phyloP scores from a whole-genome alignment of 2,329 filamentous ascomycete genomes.

The Cordyceps cicadae region DNA sequence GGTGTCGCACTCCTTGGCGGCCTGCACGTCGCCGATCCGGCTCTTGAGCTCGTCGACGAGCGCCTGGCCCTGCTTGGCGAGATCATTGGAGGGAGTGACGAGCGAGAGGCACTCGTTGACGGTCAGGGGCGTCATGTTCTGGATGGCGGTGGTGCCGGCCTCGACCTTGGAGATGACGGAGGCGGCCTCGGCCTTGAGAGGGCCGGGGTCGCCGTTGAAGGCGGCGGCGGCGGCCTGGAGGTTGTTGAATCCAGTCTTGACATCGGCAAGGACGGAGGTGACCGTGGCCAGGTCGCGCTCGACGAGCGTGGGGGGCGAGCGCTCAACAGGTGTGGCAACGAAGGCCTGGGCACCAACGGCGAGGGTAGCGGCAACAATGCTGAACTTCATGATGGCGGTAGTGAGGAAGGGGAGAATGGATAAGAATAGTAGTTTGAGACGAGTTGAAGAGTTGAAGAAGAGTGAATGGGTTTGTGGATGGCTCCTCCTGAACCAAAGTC shows the following conservation, averaged over 20 bases:
- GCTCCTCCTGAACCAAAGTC: background rate
- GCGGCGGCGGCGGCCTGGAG: conserved; percentile 5
- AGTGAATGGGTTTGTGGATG: background rate
- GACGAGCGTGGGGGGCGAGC: conserved; percentile 6
- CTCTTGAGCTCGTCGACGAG: conserved; percentile 8
- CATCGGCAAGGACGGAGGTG: conserved; percentile 12
- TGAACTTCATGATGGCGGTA: conserved; percentile 10
- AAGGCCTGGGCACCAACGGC: conserved; percentile 9
- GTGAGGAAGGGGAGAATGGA: background rate
- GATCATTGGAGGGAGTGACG: conserved; percentile 8
- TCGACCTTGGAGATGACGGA: conserved; percentile 10
- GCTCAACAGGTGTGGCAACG: conserved; percentile 8
- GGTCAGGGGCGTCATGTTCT: conserved; percentile 12
- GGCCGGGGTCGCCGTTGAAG: conserved; percentile 12
- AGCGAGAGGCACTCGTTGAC: conserved; percentile 11
- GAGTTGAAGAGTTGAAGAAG: background rate
- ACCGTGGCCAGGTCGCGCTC: conserved; percentile 13
- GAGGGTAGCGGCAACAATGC: conserved; percentile 9
- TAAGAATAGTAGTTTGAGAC: background rate
- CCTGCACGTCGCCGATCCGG: conserved; percentile 3
- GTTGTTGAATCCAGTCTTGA: conserved; percentile 11
- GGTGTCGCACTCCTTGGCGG: conserved; percentile 9
- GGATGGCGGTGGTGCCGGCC: conserved; percentile 8
- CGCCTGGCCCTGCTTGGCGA: conserved; percentile 7
- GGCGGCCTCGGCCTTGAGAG: conserved; percentile 5